Conservation (phyloP, 2,329 filamentous ascomycete species). For the Mollisiaceae sp. region DNA sequence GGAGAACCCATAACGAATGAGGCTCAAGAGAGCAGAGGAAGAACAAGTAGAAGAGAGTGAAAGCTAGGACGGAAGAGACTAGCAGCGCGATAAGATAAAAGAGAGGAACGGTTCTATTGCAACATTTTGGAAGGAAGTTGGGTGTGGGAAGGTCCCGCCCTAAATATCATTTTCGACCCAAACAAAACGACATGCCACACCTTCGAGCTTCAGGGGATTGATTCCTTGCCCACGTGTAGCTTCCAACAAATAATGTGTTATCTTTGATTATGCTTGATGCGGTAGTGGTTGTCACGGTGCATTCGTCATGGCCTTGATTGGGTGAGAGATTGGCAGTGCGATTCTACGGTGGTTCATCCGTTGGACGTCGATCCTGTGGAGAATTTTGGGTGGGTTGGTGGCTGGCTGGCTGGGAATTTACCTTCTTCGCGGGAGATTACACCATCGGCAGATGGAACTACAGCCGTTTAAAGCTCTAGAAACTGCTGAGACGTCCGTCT, state of each 20-base stretch:
- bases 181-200: not conserved
- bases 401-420: not conserved
- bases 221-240: slow-evolving; percentile 1
- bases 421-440: not conserved
- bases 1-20: slow-evolving; percentile 35
- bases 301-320: slow-evolving; percentile 1
- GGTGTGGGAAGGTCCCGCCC: not conserved
- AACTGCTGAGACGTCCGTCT: not conserved
- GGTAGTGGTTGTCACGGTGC: slow-evolving; percentile 5
- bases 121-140: not conserved
- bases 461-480: not conserved
- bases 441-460: not conserved
- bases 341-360: not conserved
- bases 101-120: not conserved
- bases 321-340: not conserved
- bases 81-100: not conserved
- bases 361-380: slow-evolving; percentile 1
- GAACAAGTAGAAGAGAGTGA: not conserved
- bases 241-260: not conserved
- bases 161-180: not conserved
- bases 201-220: slow-evolving; percentile 2
- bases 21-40: slow-evolving; percentile 14
- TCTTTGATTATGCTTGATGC: slow-evolving; percentile 3
- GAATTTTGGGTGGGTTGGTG: not conserved
- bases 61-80: not conserved